Percentiles rank a stretch among this genome's conserved stretches.
Evolutionary conservation across 2,329 filamentous ascomycete genomes (phyloP).

Genomic region (Gnomoniopsis smithogilvyi): DNA sequence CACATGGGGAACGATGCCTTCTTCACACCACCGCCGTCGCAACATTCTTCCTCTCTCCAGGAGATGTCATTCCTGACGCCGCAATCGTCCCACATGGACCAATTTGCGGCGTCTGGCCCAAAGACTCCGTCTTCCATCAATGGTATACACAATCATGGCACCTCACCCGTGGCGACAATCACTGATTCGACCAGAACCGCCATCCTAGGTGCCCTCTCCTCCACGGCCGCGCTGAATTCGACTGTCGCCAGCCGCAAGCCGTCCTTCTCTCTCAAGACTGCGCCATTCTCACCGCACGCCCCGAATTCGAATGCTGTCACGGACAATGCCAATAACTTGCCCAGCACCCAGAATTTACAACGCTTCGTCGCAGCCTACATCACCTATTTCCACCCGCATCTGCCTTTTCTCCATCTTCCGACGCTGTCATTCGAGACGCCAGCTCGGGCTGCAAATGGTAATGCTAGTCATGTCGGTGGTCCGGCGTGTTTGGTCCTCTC

Average conservation of each 20-base stretch:
- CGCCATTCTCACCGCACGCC: conserved; percentile 52
- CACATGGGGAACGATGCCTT: conserved; percentile 72
- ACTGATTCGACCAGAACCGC: conserved; percentile 62
- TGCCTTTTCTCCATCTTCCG: conserved; percentile 91
- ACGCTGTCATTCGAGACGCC: conserved; percentile 87
- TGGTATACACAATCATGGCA: conserved; percentile 54
- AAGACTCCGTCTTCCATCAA: conserved; percentile 72
- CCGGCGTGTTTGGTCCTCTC: conserved; percentile 83
- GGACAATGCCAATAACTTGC: conserved; percentile 52
- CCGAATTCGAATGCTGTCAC: conserved; percentile 31
- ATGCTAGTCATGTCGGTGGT: conserved; percentile 64
- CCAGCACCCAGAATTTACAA: conserved; percentile 81
- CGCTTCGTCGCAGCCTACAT: conserved; percentile 89
- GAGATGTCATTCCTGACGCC: conserved; percentile 61
- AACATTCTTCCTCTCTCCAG: conserved; percentile 64
- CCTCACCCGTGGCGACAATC: conserved; percentile 60
- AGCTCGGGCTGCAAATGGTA: conserved; percentile 60
- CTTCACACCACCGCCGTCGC: conserved; percentile 71
- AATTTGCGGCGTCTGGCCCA: conserved; percentile 57
- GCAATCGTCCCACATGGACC: background rate
- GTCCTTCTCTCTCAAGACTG: conserved; percentile 54
- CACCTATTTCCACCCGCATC: conserved; percentile 86
- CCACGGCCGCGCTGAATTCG: conserved; percentile 44
- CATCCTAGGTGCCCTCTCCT: conserved; percentile 55
- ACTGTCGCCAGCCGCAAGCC: conserved; percentile 62